Evolutionary conservation across 2,329 filamentous ascomycete genomes (phyloP), one percentile per base, ranked within the genome.

Genomic region (Boeremia exigua): DNA sequence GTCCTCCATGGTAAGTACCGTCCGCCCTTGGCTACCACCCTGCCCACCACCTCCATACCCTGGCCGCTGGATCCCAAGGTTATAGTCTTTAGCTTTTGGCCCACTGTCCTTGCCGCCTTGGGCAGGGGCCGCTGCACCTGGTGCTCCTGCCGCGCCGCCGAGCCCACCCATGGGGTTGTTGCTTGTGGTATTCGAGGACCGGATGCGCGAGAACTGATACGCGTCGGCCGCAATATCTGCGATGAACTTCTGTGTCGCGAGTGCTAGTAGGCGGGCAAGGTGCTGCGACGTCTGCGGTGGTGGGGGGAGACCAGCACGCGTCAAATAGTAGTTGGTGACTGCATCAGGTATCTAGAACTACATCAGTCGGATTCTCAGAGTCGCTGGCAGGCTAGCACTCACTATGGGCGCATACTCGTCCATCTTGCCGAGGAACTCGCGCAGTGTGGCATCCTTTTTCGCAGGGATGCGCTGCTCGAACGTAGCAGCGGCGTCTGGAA

Each of bases 211-310:
- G 82, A 97, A 98, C 78, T 99, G 95, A 77, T 99, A 99, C 2
- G 95, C 92, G 75, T 99, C 95, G 54, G 95, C 93, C 1, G 95
- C 95, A 63, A 99, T 92, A 75, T 99, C 95, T 56, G 95, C 93
- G 68, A 99, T 91, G 82, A 99, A 99, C 75, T 99, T 99, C 74
- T 99, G 95, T 0, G 95, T 96, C n/a, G 95, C 95, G 8, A 99
- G 89, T 2, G 95, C 94, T 38, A 99, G 89, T 3, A 99, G 89
- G 43, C 94, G 92, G 19, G 94, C 92, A 27, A 99, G 89, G 55
- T 93, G 91, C 17, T 89, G 89, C 69, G 96, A 92, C 48, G 92
- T 96, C 68, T 95, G 89, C 0, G 92, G 93, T 36, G 94, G 92
- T 1, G 94, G 94, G 30, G 95, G 93, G 4, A 99, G 90, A 48